Base-by-base conservation (phyloP, 2,329 filamentous ascomycete genomes). In the Beauveria caledonica region DNA sequence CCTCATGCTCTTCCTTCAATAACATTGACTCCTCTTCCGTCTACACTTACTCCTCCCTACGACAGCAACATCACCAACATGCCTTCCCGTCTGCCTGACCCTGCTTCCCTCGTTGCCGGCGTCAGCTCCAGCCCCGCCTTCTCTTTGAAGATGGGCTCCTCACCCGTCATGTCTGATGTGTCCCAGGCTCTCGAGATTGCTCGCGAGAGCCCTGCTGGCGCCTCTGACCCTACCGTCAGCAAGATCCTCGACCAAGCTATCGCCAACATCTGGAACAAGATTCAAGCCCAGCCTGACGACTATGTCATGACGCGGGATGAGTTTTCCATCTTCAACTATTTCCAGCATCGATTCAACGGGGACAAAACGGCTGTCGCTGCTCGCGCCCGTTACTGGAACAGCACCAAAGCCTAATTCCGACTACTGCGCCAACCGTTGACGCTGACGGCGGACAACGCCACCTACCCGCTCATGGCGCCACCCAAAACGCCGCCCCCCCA, bases 241-340 rank as follows among this genome's bases (percentile, higher is more conserved):
- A 76, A 77, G 63, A 84, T 87, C 60, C 84, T 96, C 44, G 86
- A 92, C 69, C 72, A 72, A 55, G 86, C 83, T 33, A 76, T 91
- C 54, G 69, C 74, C 1, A 77, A 82, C 63, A 83, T 92, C 64
- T 93, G 89, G 89, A 70, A 69, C 48, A 86, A 84, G 66, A 80
- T 95, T 60, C 75, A 86, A 66, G 77, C 78, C 3, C 77, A 86
- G 36, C 88, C 88, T 1, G 74, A 82, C 55, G 77, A 78, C n/a
- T 95, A 93, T 72, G 73, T 94, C 64, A 85, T 95, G 77, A 85
- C 78, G 39, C 78, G 81, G 63, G 85, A 90, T 72, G 90, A 96
- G 74, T 95, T 94, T 68, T 85, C 89, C 59, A 80, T 95, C 62
- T 92, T 95, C 83, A 95, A 94, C 77, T 93, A 87, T 73, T 93